phyloP scores from a whole-genome alignment of 1,284 basidiomycete genomes.

The Anthracocystis walkeri region DNA sequence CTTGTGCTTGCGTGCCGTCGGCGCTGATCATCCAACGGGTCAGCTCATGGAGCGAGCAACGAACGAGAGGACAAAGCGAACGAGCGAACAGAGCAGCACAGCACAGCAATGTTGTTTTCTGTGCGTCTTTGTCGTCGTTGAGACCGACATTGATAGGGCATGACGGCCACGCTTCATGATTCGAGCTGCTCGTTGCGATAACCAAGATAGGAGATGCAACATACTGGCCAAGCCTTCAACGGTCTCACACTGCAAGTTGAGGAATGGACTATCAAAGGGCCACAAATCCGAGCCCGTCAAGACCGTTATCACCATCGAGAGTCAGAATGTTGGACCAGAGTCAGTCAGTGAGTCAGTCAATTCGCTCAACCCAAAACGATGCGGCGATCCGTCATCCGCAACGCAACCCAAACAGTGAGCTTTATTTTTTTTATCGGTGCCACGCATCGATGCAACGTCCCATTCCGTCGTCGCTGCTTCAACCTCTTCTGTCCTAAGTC shows the following conservation, averaged over 20 bases:
- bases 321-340: background rate
- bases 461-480: background rate
- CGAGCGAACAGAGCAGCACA: background rate
- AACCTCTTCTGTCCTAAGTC: background rate
- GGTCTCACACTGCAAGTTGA: background rate
- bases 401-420: background rate
- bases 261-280: constrained; percentile 1
- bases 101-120: background rate
- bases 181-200: background rate
- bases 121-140: background rate
- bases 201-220: constrained; percentile 1
- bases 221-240: background rate
- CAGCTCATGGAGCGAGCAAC: constrained; percentile 4
- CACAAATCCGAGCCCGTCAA: constrained; percentile 22
- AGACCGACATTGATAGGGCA: constrained; percentile 10
- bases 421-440: constrained; percentile 1
- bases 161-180: constrained; percentile 4
- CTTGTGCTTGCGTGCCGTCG: constrained; percentile 5
- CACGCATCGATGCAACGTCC: background rate
- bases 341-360: background rate
- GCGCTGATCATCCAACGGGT: background rate
- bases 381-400: constrained; percentile 12
- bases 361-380: constrained; percentile 4
- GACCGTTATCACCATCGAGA: constrained; percentile 19
- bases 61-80: background rate